These are phyloP conservation scores for Talaromyces pinophilus DNA, from an alignment of 2,329 filamentous ascomycete genomes.

Conservation along the genomic window DNA sequence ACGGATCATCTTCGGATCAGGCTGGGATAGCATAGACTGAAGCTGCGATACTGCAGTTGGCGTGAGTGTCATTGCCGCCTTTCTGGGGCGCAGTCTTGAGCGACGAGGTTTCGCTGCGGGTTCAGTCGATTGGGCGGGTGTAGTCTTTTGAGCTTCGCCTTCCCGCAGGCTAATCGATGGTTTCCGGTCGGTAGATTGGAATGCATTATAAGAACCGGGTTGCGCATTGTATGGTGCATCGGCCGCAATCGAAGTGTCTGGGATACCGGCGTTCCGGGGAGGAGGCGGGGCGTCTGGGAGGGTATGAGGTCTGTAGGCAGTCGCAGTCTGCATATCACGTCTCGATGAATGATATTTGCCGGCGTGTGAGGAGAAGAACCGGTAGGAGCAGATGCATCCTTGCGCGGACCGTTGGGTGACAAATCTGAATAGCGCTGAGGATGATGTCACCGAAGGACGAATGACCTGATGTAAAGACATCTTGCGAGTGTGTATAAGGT, in stretches of 20 bases:
- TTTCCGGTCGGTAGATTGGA: conserved; percentile 36
- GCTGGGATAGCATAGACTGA: conserved; percentile 73
- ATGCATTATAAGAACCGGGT: conserved; percentile 47
- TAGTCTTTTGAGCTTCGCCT: conserved; percentile 67
- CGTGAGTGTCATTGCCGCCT: conserved; percentile 87
- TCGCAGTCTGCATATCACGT: conserved; percentile 65
- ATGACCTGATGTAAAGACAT: conserved; percentile 46
- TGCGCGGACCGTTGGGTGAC: conserved; percentile 41
- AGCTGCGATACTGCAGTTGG: conserved; percentile 78
- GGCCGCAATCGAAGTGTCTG: conserved; percentile 63
- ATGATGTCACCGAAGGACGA: conserved; percentile 51
- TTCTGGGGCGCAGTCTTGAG: conserved; percentile 73
- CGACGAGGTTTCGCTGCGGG: conserved; percentile 57
- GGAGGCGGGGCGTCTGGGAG: conserved; percentile 59
- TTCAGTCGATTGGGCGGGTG: conserved; percentile 44
- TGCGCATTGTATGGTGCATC: conserved; percentile 52
- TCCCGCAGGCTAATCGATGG: conserved; percentile 55
- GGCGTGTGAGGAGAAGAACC: conserved; percentile 52
- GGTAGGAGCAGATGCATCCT: conserved; percentile 44
- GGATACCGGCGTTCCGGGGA: conserved; percentile 59
- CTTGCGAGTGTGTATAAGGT: background rate
- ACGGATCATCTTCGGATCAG: conserved; percentile 88
- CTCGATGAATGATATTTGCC: conserved; percentile 53
- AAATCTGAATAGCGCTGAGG: conserved; percentile 43
- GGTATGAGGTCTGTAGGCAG: conserved; percentile 62